These are phyloP conservation scores for Cercospora janseana DNA, from an alignment of 2,329 filamentous ascomycete genomes.

Conservation along the genomic window DNA sequence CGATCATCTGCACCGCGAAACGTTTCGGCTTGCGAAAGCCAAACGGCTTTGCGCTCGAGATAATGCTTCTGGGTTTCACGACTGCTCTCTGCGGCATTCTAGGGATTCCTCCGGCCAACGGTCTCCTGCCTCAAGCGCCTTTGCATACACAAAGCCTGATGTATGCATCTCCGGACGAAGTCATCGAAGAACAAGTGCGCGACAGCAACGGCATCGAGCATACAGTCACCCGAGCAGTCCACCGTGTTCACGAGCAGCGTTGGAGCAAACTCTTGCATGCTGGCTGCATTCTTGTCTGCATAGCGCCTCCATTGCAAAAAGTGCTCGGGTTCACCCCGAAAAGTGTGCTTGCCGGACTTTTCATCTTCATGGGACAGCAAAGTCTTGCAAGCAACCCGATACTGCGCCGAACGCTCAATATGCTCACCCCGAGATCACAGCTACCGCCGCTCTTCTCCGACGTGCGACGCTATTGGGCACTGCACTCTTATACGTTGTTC, in stretches of 20 bases:
- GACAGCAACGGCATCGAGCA: conserved; percentile 40
- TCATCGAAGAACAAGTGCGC: conserved; percentile 43
- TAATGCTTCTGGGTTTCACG: conserved; percentile 61
- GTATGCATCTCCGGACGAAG: conserved; percentile 46
- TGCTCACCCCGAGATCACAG: conserved; percentile 54
- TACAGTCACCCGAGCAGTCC: conserved; percentile 36
- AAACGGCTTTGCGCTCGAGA: conserved; percentile 64
- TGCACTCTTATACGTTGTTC: conserved; percentile 59
- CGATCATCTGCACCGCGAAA: conserved; percentile 64
- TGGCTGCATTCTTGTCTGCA: conserved; percentile 58
- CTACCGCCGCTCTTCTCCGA: conserved; percentile 29
- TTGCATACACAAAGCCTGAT: conserved; percentile 64
- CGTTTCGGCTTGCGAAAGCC: conserved; percentile 62
- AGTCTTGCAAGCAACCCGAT: conserved; percentile 64
- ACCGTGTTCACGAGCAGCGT: conserved; percentile 62
- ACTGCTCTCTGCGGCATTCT: conserved; percentile 64
- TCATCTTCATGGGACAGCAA: conserved; percentile 68
- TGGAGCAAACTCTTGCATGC: conserved; percentile 63
- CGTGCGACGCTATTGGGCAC: conserved; percentile 47
- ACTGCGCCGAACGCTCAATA: conserved; percentile 56
- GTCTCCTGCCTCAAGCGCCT: conserved; percentile 64
- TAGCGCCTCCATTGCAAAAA: conserved; percentile 62
- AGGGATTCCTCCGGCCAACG: conserved; percentile 66
- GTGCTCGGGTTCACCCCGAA: conserved; percentile 63
- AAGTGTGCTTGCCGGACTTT: conserved; percentile 63